These are phyloP conservation scores for Suhomyces vadensis DNA, from an alignment of 805 yeast genomes.

Conservation along the genomic window DNA sequence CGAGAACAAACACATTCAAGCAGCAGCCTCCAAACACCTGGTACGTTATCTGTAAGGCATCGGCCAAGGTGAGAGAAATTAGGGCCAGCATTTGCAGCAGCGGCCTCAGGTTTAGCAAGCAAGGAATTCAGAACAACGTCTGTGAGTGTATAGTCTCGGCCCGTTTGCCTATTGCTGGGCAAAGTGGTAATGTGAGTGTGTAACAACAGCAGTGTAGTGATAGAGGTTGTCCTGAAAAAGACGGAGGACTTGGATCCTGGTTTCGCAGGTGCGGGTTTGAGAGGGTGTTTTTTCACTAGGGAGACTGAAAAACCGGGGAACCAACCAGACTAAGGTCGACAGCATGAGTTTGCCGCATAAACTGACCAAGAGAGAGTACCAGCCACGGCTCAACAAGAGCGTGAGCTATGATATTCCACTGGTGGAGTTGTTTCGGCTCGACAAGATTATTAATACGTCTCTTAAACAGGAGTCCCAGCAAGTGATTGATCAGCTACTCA, in stretches of 20 bases:
- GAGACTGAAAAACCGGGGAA: not conserved
- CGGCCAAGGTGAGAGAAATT: not conserved
- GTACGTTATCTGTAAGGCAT: not conserved
- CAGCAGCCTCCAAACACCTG: slow-evolving; percentile 71
- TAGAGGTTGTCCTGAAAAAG: not conserved
- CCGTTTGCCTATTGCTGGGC: too few species aligned
- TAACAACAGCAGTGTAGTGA: not conserved
- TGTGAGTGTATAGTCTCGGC: too few species aligned
- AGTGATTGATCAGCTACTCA: slow-evolving; percentile 28
- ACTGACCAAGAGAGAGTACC: slow-evolving; percentile 12
- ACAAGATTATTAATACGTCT: slow-evolving; percentile 26
- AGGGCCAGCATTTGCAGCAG: not conserved
- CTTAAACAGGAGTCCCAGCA: slow-evolving; percentile 30
- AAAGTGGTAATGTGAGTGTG: not conserved
- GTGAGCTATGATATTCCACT: slow-evolving; percentile 24
- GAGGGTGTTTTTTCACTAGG: not conserved
- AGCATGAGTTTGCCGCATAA: slow-evolving; percentile 2
- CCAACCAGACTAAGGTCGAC: not conserved
- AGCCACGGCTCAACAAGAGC: slow-evolving; percentile 11
- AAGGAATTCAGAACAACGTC: not conserved
- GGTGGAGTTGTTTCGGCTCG: slow-evolving; percentile 33
- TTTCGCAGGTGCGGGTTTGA: not conserved
- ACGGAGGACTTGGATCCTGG: too few species aligned
- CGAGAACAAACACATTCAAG: slow-evolving; percentile 64
- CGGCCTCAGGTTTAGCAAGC: not conserved